Conservation (phyloP, 345 rosid genomes). For the Lenwebbia sp. region DNA sequence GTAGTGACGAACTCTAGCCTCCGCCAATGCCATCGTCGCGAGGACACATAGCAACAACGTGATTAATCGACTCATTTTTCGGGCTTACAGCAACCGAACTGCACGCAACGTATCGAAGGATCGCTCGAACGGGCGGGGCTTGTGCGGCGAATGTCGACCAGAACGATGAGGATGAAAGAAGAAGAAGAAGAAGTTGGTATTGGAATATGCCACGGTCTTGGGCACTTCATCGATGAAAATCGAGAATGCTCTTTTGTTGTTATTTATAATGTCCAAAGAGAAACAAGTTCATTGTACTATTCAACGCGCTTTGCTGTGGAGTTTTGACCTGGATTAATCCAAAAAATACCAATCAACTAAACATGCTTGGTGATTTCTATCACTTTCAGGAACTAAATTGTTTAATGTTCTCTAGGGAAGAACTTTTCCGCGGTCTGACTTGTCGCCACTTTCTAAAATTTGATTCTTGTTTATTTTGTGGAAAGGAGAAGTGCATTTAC, state of each 20-base stretch:
- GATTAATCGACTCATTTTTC: background rate
- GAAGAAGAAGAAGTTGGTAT: background rate
- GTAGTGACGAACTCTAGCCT: conserved; percentile 24
- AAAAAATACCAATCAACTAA: too few relatives aligned
- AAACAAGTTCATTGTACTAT: background rate
- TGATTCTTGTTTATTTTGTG: too few relatives aligned
- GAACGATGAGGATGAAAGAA: background rate
- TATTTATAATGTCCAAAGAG: background rate
- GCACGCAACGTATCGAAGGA: background rate
- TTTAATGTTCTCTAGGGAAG: too few relatives aligned
- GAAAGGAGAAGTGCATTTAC: too few relatives aligned
- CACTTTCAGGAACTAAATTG: too few relatives aligned
- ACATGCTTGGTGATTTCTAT: too few relatives aligned
- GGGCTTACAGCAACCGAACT: accelerated
- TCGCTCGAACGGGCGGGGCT: background rate
- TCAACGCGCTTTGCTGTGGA: too few relatives aligned
- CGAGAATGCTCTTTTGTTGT: background rate
- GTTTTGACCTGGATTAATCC: too few relatives aligned
- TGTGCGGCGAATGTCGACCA: accelerated
- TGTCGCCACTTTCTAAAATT: too few relatives aligned
- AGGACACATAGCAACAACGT: background rate
- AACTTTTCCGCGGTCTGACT: too few relatives aligned
- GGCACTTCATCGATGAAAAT: too few relatives aligned
- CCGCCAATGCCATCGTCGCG: background rate
- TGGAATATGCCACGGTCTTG: background rate